Conservation (phyloP, 768 basidiomycete species). For the Hericium coralloides region DNA sequence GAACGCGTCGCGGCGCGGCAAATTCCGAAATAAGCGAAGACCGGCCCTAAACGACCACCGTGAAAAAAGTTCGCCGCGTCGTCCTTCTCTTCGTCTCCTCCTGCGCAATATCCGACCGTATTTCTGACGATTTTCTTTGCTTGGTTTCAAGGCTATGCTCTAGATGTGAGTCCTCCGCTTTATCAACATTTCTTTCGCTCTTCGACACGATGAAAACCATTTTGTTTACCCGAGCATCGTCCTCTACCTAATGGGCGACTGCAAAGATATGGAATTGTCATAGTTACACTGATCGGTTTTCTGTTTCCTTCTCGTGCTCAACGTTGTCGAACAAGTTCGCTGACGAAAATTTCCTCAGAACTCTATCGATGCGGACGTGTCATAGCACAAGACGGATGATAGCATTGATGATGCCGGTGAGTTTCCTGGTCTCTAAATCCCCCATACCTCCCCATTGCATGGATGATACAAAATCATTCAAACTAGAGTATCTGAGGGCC, state of each 20-base stretch:
- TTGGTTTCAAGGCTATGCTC: neutral
- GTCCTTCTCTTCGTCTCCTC: neutral
- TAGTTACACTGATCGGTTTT: conserved; percentile 83
- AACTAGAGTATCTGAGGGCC: conserved; percentile 92
- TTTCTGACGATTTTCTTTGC: neutral
- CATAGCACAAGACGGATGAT: neutral
- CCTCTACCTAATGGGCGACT: conserved; percentile 41
- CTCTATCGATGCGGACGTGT: neutral
- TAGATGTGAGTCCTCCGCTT: conserved; percentile 9
- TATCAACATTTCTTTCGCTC: conserved; percentile 13
- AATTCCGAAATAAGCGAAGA: neutral
- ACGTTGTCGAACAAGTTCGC: neutral
- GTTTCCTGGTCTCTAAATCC: neutral
- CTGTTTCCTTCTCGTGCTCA: neutral
- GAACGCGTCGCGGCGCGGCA: neutral
- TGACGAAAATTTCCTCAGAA: neutral
- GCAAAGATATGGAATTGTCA: conserved; percentile 59
- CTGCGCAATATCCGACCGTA: neutral
- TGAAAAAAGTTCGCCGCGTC: neutral
- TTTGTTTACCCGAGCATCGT: conserved; percentile 40
- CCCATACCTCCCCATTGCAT: conserved; percentile 6
- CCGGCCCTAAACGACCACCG: conserved; percentile 14
- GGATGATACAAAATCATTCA: conserved; percentile 65
- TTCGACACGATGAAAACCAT: conserved; percentile 51
- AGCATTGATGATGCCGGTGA: neutral